Conservation (phyloP, 2,329 filamentous ascomycete species). For the Dactylellina drechsleri region DNA sequence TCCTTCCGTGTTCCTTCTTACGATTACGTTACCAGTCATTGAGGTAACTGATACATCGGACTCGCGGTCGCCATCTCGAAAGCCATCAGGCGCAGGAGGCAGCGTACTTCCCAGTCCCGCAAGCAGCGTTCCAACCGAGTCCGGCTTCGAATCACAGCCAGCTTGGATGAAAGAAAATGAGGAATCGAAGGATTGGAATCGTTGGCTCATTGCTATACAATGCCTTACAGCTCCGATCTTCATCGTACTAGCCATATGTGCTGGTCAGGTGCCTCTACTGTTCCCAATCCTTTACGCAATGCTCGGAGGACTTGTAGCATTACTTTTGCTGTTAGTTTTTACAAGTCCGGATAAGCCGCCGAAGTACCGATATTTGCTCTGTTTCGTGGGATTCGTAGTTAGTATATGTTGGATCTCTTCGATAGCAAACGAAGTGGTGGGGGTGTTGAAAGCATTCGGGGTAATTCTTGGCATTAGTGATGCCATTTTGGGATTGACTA, state of each 20-base stretch:
- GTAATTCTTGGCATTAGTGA: conserved; percentile 93
- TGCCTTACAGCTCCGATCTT: conserved; percentile 88
- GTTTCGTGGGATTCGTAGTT: conserved; percentile 89
- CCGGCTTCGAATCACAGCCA: conserved; percentile 67
- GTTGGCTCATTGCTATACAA: conserved; percentile 88
- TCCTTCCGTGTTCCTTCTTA: conserved; percentile 89
- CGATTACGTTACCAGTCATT: conserved; percentile 89
- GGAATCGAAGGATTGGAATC: conserved; percentile 76
- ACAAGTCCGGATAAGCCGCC: conserved; percentile 76
- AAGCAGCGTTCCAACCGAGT: conserved; percentile 64
- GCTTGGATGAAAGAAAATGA: conserved; percentile 57
- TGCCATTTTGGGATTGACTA: conserved; percentile 90
- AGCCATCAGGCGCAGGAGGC: conserved; percentile 49
- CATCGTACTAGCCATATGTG: conserved; percentile 79
- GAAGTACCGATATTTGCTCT: conserved; percentile 79
- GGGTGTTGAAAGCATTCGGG: conserved; percentile 89
- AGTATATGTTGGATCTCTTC: conserved; percentile 96
- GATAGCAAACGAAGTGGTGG: conserved; percentile 94
- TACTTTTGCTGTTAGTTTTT: conserved; percentile 74
- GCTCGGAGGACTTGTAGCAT: conserved; percentile 73
- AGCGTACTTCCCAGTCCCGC: conserved; percentile 61
- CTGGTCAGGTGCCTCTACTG: conserved; percentile 68
- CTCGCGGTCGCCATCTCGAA: conserved; percentile 25
- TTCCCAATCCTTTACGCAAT: conserved; percentile 73
- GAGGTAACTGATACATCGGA: conserved; percentile 68